Percentiles rank a stretch among this genome's conserved stretches.
Conservation (phyloP, 2,329 filamentous ascomycete genomes). For the Aspergillus pseudoviridinutans region DNA sequence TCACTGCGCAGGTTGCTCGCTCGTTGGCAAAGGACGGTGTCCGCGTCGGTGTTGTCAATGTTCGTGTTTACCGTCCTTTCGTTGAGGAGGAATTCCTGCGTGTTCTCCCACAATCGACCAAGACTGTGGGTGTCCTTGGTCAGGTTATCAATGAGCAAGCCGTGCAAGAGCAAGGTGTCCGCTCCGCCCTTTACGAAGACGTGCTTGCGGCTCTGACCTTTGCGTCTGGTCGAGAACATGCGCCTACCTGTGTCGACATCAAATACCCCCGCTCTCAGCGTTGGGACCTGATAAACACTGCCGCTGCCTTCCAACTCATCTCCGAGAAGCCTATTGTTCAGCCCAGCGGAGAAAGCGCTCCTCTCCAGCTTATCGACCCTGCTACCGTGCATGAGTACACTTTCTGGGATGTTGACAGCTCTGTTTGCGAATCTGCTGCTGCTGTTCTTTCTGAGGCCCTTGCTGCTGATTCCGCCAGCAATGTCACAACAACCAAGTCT, state of each 20-base stretch:
- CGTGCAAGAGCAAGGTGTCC: constrained; percentile 69
- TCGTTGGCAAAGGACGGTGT: constrained; percentile 68
- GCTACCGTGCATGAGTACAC: constrained; percentile 72
- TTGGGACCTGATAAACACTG: constrained; percentile 53
- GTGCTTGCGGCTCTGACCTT: constrained; percentile 83
- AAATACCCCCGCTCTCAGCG: constrained; percentile 78
- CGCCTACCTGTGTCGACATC: constrained; percentile 69
- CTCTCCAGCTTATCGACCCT: constrained; percentile 52
- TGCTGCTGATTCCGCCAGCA: constrained; percentile 57
- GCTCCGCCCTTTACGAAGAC: constrained; percentile 88
- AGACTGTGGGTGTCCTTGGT: constrained; percentile 78
- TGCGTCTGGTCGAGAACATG: constrained; percentile 60
- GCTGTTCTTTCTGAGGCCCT: constrained; percentile 57
- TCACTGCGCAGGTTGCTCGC: constrained; percentile 75
- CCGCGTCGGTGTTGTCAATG: constrained; percentile 82
- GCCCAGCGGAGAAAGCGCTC: constrained; percentile 34
- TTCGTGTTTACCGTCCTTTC: constrained; percentile 92
- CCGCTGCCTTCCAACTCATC: constrained; percentile 44
- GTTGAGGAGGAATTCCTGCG: constrained; percentile 90
- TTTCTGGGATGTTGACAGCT: constrained; percentile 88
- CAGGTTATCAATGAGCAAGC: constrained; percentile 74
- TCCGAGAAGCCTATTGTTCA: constrained; percentile 39
- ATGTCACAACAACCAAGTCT: constrained; percentile 56
- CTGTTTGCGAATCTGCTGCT: constrained; percentile 62
- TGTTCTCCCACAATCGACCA: constrained; percentile 69